Evolutionary conservation across 2,329 filamentous ascomycete genomes (phyloP).

Genomic region (Metarhizium anisopliae): DNA sequence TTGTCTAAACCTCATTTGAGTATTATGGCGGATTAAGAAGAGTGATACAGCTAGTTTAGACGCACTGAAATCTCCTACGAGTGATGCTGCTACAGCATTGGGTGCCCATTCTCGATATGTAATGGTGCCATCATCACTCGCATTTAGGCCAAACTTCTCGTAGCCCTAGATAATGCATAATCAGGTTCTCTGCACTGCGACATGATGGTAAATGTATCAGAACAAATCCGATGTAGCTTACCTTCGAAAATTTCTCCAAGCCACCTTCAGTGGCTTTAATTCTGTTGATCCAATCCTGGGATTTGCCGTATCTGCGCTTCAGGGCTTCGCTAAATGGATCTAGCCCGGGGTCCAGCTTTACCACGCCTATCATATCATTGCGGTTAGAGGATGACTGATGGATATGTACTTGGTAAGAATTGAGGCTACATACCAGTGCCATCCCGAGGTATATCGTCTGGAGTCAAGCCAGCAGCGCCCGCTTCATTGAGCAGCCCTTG

Average conservation of each 20-base stretch:
- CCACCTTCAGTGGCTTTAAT: constrained; percentile 82
- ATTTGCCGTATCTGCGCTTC: constrained; percentile 65
- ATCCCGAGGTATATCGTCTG: constrained; percentile 51
- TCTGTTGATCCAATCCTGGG: constrained; percentile 77
- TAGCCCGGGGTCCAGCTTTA: constrained; percentile 83
- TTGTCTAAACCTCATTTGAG: constrained; percentile 49
- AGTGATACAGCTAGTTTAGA: constrained; percentile 2
- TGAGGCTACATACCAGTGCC: constrained; percentile 53
- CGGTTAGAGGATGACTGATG: constrained; percentile 4
- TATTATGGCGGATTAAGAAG: background rate
- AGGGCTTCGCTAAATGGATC: constrained; percentile 74
- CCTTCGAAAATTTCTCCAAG: constrained; percentile 82
- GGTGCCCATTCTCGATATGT: constrained; percentile 94
- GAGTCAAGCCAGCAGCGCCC: constrained; percentile 24
- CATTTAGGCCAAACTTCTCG: constrained; percentile 79
- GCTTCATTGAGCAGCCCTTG: constrained; percentile 1
- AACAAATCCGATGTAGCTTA: constrained; percentile 25
- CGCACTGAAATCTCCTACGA: constrained; percentile 92
- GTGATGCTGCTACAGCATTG: constrained; percentile 72
- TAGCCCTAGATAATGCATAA: constrained; percentile 51
- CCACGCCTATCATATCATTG: constrained; percentile 58
- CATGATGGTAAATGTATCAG: background rate
- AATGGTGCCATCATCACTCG: constrained; percentile 74
- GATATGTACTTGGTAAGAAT: background rate
- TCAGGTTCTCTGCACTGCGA: background rate